These are phyloP conservation scores for Bacidia gigantensis DNA, from an alignment of 495 filamentous ascomycete genomes.

Conservation along the genomic window DNA sequence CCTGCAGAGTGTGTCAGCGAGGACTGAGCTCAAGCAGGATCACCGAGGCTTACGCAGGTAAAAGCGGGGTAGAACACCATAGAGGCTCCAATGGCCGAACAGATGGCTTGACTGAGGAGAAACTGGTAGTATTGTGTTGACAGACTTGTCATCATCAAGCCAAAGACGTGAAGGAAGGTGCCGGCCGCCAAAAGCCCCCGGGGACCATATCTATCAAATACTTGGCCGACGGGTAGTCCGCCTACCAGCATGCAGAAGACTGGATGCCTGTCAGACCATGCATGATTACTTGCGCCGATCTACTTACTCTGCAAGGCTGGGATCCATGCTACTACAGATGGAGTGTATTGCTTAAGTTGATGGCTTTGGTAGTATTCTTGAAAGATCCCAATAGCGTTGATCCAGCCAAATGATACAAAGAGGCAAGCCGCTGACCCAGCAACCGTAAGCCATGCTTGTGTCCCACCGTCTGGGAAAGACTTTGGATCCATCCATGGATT, in stretches of 20 bases:
- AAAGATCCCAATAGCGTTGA: conserved; percentile 52
- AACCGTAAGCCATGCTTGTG: conserved; percentile 24
- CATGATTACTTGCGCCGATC: no score
- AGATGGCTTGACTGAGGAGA: conserved; percentile 25
- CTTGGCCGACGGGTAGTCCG: conserved; percentile 23
- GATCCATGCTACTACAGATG: conserved; percentile 47
- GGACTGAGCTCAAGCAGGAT: conserved; percentile 2
- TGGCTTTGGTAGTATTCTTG: conserved; percentile 43
- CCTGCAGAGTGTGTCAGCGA: conserved; percentile 3
- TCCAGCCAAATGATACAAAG: conserved; percentile 36
- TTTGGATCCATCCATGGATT: conserved; percentile 9
- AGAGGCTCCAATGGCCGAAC: neutral
- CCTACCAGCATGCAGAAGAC: conserved; percentile 28
- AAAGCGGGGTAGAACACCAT: neutral
- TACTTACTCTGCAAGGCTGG: conserved; percentile 22
- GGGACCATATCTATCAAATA: conserved; percentile 31
- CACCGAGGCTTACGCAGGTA: conserved; percentile 27
- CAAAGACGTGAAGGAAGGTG: conserved; percentile 14
- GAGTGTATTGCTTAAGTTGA: conserved; percentile 31
- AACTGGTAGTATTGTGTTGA: conserved; percentile 53
- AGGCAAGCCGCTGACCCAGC: conserved; percentile 20
- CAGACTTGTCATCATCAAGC: conserved; percentile 18
- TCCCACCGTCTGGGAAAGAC: conserved; percentile 21
- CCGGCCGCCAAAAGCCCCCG: conserved; percentile 7
- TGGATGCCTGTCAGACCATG: neutral